phyloP scores from a whole-genome alignment of 495 filamentous ascomycete species.

The Talaromyces liani region DNA sequence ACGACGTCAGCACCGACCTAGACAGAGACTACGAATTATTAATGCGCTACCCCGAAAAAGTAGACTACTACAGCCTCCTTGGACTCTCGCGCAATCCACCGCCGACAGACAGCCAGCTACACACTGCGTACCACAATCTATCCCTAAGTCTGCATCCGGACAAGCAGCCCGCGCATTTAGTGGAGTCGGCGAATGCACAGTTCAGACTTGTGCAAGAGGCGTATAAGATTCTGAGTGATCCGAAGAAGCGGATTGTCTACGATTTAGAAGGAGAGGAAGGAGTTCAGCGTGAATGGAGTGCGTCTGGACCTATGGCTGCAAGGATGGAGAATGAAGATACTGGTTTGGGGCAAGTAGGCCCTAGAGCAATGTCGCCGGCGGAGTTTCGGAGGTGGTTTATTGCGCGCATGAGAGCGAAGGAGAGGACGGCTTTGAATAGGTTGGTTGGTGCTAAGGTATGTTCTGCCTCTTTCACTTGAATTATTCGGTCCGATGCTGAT shows the following conservation, averaged over 20 bases:
- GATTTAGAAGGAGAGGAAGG: conserved; percentile 42
- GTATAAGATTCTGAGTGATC: conserved; percentile 48
- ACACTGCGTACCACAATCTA: conserved; percentile 43
- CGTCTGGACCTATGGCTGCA: conserved; percentile 26
- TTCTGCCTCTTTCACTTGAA: neutral
- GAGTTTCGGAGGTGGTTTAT: conserved; percentile 46
- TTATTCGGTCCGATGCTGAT: neutral
- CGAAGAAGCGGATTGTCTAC: conserved; percentile 48
- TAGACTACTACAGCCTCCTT: conserved; percentile 46
- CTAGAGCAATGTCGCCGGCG: conserved; percentile 33
- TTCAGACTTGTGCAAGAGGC: conserved; percentile 44
- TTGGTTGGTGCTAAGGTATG: conserved; percentile 38
- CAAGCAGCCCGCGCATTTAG: conserved; percentile 43
- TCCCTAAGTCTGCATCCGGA: conserved; percentile 54
- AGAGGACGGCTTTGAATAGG: conserved; percentile 31
- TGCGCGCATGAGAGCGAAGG: conserved; percentile 36
- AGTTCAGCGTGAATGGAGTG: conserved; percentile 35
- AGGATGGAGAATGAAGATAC: conserved; percentile 19
- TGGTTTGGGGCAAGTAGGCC: conserved; percentile 25
- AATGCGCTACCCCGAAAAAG: conserved; percentile 23
- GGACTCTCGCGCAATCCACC: conserved; percentile 37
- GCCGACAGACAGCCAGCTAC: conserved; percentile 42
- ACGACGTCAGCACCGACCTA: neutral
- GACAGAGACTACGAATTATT: conserved; percentile 4
- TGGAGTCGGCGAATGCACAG: conserved; percentile 37